Evolutionary conservation across 2,329 filamentous ascomycete species (phyloP).

Genomic region (Blastomyces silverae): DNA sequence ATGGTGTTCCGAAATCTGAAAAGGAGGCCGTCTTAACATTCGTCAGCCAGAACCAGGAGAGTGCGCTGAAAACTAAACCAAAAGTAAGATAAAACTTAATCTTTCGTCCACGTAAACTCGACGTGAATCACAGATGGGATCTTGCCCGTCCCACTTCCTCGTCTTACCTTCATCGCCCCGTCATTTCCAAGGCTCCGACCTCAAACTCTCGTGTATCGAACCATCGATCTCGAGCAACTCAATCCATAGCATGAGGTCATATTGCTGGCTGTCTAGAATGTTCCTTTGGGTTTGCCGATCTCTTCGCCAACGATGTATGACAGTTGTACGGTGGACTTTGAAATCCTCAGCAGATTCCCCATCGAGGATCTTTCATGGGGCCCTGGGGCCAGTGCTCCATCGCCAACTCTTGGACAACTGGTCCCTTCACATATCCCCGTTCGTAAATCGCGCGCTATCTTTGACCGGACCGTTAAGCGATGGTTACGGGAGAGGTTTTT

Average conservation of each 20-base stretch:
- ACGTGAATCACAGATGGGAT: not conserved
- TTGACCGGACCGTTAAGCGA: not conserved
- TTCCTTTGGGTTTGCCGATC: constrained; percentile 1
- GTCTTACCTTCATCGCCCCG: not conserved
- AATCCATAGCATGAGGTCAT: not conserved
- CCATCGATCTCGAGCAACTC: not conserved
- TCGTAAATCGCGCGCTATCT: not conserved
- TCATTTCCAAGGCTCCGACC: not conserved
- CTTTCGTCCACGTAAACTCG: not conserved
- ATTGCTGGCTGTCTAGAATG: not conserved
- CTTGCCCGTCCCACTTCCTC: not conserved
- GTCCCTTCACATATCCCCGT: not conserved
- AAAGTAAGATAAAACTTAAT: constrained; percentile 59
- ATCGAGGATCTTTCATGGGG: not conserved
- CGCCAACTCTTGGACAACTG: not conserved
- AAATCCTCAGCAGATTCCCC: not conserved
- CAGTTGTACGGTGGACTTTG: not conserved
- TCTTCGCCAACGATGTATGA: not conserved
- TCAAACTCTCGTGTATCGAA: not conserved
- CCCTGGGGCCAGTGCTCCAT: not conserved
- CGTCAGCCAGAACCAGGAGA: constrained; percentile 59
- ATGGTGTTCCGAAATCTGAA: constrained; percentile 48
- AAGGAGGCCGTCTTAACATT: constrained; percentile 63
- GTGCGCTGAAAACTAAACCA: constrained; percentile 75
- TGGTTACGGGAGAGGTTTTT: not conserved